Conservation (phyloP, 257 asterid genomes). For the Euphrasia confusa region DNA sequence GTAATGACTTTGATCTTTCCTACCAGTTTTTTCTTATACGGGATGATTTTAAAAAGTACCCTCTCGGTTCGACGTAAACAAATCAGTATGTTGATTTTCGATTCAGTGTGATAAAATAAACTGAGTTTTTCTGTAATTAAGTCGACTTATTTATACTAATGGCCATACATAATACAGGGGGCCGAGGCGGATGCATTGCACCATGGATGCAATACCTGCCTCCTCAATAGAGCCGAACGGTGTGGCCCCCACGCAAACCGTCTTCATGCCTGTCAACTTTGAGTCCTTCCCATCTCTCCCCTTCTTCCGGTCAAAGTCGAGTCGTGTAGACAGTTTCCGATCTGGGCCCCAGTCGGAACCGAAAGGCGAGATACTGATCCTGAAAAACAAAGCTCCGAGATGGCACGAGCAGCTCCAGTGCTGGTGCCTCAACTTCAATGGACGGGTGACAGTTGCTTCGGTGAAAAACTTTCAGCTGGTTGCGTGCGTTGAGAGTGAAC, state of each 20-base stretch:
- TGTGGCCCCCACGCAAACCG: constrained; percentile 83
- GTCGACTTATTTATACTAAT: neutral
- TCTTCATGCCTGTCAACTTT: constrained; percentile 51
- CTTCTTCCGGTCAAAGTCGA: constrained; percentile 77
- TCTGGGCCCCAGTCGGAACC: constrained; percentile 27
- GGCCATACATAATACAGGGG: constrained; percentile 47
- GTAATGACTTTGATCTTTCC: constrained; percentile 32
- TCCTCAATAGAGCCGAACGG: constrained; percentile 75
- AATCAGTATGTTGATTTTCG: no score
- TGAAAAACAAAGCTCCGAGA: constrained; percentile 92
- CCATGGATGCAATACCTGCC: constrained; percentile 74
- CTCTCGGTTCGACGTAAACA: no score
- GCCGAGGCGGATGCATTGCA: constrained; percentile 93
- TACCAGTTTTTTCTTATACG: neutral
- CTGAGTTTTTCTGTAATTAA: neutral
- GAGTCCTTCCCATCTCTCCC: constrained; percentile 78
- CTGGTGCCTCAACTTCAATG: constrained; percentile 95
- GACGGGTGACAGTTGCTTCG: constrained; percentile 96
- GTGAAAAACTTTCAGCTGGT: constrained; percentile 95
- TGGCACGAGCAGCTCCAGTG: constrained; percentile 99
- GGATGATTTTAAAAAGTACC: neutral
- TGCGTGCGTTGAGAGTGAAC: constrained; percentile 52
- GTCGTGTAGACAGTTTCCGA: constrained; percentile 31
- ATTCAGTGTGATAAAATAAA: no score
- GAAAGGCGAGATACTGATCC: constrained; percentile 45